A percentile compares a stretch with the other conserved stretches of the same genome.
These are phyloP conservation scores for Hibiscus tridactylites DNA, from an alignment of 345 rosid species.

Conservation along the genomic window DNA sequence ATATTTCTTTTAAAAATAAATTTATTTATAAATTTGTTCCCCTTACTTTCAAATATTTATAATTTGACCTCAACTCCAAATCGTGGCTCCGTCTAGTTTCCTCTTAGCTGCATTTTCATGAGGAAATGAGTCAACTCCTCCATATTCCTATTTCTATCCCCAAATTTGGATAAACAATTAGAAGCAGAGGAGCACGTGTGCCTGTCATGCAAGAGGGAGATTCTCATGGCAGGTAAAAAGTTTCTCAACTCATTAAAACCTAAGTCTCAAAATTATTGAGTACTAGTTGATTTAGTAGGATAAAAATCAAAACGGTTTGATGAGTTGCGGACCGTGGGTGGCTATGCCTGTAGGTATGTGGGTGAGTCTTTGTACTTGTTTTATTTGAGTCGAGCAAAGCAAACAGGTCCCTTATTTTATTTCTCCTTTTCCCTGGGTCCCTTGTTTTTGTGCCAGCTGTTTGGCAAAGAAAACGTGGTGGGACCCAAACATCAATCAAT, in stretches of 20 bases:
- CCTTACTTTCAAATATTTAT: too few relatives aligned
- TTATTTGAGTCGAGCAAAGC: constrained; percentile 19
- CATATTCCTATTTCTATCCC: background rate
- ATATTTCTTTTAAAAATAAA: too few relatives aligned
- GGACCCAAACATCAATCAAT: constrained; percentile 22
- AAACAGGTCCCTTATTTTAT: constrained; percentile 11
- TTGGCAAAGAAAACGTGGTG: constrained; percentile 40
- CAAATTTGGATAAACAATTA: background rate
- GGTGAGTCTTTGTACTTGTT: constrained; percentile 4
- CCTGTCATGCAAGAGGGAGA: background rate
- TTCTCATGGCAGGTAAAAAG: background rate
- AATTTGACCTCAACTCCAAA: too few relatives aligned
- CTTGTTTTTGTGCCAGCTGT: constrained; percentile 35
- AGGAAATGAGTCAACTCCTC: background rate
- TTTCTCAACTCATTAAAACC: too few relatives aligned
- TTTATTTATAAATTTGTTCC: too few relatives aligned
- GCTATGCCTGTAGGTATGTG: background rate
- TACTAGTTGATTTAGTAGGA: too few relatives aligned
- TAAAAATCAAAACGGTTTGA: too few relatives aligned
- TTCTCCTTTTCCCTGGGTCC: background rate
- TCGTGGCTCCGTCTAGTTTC: background rate
- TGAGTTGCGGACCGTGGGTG: too few relatives aligned
- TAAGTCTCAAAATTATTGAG: too few relatives aligned
- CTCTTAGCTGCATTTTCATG: background rate
- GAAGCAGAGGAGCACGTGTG: background rate